phyloP scores from a whole-genome alignment of 495 filamentous ascomycete species.

The Hyaloscypha finlandica region DNA sequence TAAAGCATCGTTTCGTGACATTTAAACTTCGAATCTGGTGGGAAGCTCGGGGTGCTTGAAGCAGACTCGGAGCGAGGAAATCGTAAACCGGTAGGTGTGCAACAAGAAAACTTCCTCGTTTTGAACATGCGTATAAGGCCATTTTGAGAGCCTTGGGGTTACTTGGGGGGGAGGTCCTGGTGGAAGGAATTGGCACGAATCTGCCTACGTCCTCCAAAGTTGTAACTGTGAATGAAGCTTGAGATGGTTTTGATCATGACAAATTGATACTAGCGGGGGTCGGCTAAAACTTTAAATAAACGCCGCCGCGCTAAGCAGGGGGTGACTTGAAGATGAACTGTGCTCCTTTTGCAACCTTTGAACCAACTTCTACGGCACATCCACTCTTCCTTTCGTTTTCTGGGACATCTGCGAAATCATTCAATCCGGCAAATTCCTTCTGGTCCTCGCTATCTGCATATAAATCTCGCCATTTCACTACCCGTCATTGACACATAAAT shows the following conservation, averaged over 20 bases:
- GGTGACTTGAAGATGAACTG: background rate
- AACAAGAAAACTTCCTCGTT: constrained; percentile 7
- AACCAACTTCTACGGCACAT: background rate
- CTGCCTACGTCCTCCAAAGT: background rate
- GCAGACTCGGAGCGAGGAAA: constrained; percentile 34
- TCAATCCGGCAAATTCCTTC: background rate
- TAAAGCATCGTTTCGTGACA: constrained; percentile 2
- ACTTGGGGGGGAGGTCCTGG: too few species aligned
- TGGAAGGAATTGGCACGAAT: background rate
- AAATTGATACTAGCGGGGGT: background rate
- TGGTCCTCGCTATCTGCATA: background rate
- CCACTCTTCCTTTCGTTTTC: background rate
- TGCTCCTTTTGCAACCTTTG: background rate
- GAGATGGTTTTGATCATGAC: background rate
- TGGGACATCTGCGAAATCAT: background rate
- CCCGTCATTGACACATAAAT: background rate
- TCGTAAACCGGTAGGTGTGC: constrained; percentile 29
- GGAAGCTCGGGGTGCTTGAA: constrained; percentile 13
- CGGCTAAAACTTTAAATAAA: background rate
- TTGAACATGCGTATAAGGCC: constrained; percentile 14
- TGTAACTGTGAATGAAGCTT: background rate
- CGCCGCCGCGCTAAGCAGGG: background rate
- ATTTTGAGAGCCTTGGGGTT: constrained; percentile 10
- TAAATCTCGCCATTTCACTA: background rate
- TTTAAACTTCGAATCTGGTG: constrained; percentile 18